A percentile compares a stretch with the other conserved stretches of the same genome.
phyloP scores from a whole-genome alignment of 768 basidiomycete genomes.

The Psilocybe azurescens region DNA sequence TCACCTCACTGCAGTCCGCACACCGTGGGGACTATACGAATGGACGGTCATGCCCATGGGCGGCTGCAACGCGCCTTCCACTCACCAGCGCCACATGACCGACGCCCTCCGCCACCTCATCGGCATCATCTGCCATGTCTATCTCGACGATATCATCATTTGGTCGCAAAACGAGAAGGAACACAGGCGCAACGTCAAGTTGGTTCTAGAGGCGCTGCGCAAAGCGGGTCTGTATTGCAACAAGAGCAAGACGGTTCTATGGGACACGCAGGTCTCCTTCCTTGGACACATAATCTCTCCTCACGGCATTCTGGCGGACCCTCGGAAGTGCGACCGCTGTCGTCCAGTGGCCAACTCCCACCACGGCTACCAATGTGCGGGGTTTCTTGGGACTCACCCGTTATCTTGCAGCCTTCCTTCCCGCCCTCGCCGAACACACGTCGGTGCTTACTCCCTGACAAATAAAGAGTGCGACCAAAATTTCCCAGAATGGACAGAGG shows the following conservation, averaged over 20 bases:
- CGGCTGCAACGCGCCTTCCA: too few relatives aligned
- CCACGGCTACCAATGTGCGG: slow-evolving; percentile 29
- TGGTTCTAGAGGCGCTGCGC: slow-evolving; percentile 16
- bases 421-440: slow-evolving; percentile 32
- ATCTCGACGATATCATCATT: too few relatives aligned
- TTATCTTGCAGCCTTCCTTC: slow-evolving; percentile 35
- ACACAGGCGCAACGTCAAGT: too few relatives aligned
- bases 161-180: too few relatives aligned
- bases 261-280: slow-evolving; percentile 31
- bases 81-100: too few relatives aligned
- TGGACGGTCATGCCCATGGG: too few relatives aligned
- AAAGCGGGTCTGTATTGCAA: slow-evolving; percentile 16
- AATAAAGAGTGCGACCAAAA: slow-evolving; percentile 26
- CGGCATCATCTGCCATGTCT: too few relatives aligned
- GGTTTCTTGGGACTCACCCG: slow-evolving; percentile 36
- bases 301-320: slow-evolving; percentile 33
- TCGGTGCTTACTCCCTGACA: slow-evolving; percentile 29
- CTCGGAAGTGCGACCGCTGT: slow-evolving; percentile 32
- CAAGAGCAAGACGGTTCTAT: slow-evolving; percentile 8
- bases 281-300: slow-evolving; percentile 37
- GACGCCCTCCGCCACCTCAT: too few relatives aligned
- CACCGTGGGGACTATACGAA: too few relatives aligned
- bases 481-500: slow-evolving; percentile 32
- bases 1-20: too few relatives aligned
- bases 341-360: slow-evolving; percentile 35